phyloP scores from a whole-genome alignment of 106 monocot species.

The Ottelia alismoides region DNA sequence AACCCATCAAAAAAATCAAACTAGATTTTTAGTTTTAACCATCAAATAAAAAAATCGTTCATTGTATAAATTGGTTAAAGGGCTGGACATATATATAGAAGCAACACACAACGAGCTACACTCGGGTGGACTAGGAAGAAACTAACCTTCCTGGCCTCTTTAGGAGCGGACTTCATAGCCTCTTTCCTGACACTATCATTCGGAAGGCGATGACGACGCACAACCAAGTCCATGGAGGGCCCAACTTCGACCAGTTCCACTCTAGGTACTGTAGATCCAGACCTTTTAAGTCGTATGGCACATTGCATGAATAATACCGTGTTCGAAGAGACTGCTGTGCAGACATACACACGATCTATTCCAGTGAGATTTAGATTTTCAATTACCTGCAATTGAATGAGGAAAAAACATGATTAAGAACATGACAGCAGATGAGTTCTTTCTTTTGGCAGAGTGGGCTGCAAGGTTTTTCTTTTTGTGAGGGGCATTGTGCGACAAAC shows the following conservation, averaged over 20 bases:
- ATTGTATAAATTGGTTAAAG: background rate
- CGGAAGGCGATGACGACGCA: constrained; percentile 70
- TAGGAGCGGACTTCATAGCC: constrained; percentile 59
- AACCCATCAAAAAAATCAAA: too few relatives aligned
- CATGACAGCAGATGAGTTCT: too few relatives aligned
- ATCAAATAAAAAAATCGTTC: too few relatives aligned
- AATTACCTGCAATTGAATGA: constrained; percentile 79
- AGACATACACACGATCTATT: constrained; percentile 68
- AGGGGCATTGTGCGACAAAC: too few relatives aligned
- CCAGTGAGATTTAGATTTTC: constrained; percentile 86
- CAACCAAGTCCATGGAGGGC: constrained; percentile 90
- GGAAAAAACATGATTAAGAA: too few relatives aligned
- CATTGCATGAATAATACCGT: constrained; percentile 67
- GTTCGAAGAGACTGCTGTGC: constrained; percentile 59
- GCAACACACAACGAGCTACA: too few relatives aligned
- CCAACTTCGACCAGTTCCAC: constrained; percentile 90
- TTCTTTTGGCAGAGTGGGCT: too few relatives aligned
- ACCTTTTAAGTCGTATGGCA: constrained; percentile 73
- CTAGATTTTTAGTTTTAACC: too few relatives aligned
- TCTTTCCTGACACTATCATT: constrained; percentile 65
- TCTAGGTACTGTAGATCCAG: constrained; percentile 66
- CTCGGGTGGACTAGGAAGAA: too few relatives aligned
- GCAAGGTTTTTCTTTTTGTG: too few relatives aligned
- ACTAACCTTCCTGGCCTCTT: constrained; percentile 40
- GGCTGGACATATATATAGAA: too few relatives aligned